Percentiles rank a stretch among this genome's conserved stretches.
These are phyloP conservation scores for Phytopythium chamaehyphon DNA, from an alignment of 352 stramenopile species.

Conservation along the genomic window DNA sequence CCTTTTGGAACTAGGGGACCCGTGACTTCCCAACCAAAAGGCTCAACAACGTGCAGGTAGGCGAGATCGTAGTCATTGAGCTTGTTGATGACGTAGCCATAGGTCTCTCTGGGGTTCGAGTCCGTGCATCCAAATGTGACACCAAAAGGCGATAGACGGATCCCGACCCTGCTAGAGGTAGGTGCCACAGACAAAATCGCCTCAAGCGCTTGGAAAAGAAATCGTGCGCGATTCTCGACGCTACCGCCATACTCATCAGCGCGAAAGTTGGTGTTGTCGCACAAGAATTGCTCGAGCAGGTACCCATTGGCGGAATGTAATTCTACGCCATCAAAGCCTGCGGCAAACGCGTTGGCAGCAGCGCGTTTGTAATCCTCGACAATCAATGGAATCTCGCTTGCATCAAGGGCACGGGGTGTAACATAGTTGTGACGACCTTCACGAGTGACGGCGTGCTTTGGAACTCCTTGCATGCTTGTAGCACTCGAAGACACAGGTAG, in stretches of 20 bases:
- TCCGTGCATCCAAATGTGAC: slow-evolving; percentile 32
- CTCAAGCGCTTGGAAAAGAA: slow-evolving; percentile 29
- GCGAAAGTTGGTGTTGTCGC: slow-evolving; percentile 60
- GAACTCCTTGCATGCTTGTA: slow-evolving; percentile 17
- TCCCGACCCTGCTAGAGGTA: slow-evolving; percentile 11
- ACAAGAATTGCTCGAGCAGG: slow-evolving; percentile 87
- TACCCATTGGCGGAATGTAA: slow-evolving; percentile 90
- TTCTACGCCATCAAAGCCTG: slow-evolving; percentile 41
- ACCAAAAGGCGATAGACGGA: slow-evolving; percentile 16
- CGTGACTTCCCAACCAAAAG: slow-evolving; percentile 18
- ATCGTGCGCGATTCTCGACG: slow-evolving; percentile 69
- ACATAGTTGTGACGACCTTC: slow-evolving; percentile 32
- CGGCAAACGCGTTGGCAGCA: slow-evolving; percentile 69
- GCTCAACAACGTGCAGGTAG: slow-evolving; percentile 38
- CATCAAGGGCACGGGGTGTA: slow-evolving; percentile 49
- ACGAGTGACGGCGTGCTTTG: no score
- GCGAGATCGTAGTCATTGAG: slow-evolving; percentile 28
- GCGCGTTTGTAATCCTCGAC: slow-evolving; percentile 69
- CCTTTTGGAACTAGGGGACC: slow-evolving; percentile 13
- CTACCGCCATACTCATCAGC: slow-evolving; percentile 78
- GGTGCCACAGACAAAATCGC: slow-evolving; percentile 7
- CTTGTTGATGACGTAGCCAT: slow-evolving; percentile 18
- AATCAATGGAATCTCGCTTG: slow-evolving; percentile 63
- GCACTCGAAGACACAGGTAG: slow-evolving; percentile 27
- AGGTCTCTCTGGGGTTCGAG: slow-evolving; percentile 24